Evolutionary conservation across 2,329 filamentous ascomycete species (phyloP), one percentile per base, ranked within the genome.

Genomic region (Colletotrichum melonis): DNA sequence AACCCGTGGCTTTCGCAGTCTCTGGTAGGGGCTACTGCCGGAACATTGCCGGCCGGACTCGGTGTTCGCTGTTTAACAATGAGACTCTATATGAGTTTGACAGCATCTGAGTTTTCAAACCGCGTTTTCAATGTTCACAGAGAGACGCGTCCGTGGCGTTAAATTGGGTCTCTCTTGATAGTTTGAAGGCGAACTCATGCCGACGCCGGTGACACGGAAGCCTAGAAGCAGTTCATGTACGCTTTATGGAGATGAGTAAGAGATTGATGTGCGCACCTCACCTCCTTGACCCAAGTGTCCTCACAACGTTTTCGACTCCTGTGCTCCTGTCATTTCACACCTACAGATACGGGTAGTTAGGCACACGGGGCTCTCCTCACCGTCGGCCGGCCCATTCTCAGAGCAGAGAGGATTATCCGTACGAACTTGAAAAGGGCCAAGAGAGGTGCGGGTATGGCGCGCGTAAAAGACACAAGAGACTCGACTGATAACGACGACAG

Each of bases 401-500:
- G 67, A 54, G 28, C 1, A 38, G 9, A 57, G 46, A 35, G 9
- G 2, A 12, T 35, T 35, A 35, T 12, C 32, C 32, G 32, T 35
- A 2, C 32, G 32, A 35, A 35, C 11, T 35, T 35, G 32, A 35
- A 12, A 35, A 35, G 32, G 35, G 14, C 22, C 19, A 19, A 14
- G 28, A 42, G 58, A 38, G 35, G 32, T 49, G 54, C 54, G 59
- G 59, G 12, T 42, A 58, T 9, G 24, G 63, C 35, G 63, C 55
- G 9, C n/a, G 6, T 35, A n/a, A 28, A 9, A 24, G 16, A 19
- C 57, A 16, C 38, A 63, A 24, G n/a, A 26, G 38, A 5, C 26
- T 65, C 52, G 57, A 64, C 67, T 42, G 65, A 54, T 42, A 62
- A 57, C 63, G 32, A n/a, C 35, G 54, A 16, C 19, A 14, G 14